phyloP scores from a whole-genome alignment of 768 basidiomycete species.

The Termitomyces bulborhizus region DNA sequence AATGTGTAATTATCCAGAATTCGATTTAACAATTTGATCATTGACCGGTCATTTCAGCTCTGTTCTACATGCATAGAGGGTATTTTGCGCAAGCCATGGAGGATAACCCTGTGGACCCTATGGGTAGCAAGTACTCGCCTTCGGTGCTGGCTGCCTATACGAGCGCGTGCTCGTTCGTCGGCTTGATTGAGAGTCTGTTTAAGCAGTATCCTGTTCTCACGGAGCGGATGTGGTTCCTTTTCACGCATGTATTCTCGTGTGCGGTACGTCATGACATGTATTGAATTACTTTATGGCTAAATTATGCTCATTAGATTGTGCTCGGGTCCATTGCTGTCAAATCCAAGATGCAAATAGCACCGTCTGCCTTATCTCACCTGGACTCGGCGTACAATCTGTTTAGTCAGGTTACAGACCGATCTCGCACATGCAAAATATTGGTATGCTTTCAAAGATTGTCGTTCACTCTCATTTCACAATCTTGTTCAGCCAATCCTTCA shows the following conservation, averaged over 20 bases:
- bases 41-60: slow-evolving; percentile 28
- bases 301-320: slow-evolving; percentile 47
- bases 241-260: slow-evolving; percentile 70
- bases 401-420: slow-evolving; percentile 42
- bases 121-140: slow-evolving; percentile 62
- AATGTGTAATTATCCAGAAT: slow-evolving; percentile 41
- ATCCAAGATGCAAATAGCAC: slow-evolving; percentile 56
- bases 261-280: slow-evolving; percentile 34
- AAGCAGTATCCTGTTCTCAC: slow-evolving; percentile 62
- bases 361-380: slow-evolving; percentile 62
- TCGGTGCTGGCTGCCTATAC: slow-evolving; percentile 65
- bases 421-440: slow-evolving; percentile 53
- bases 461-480: background rate
- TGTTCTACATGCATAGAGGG: slow-evolving; percentile 72
- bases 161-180: slow-evolving; percentile 66
- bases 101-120: slow-evolving; percentile 55
- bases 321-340: slow-evolving; percentile 65
- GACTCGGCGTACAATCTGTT: slow-evolving; percentile 58
- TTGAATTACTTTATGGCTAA: background rate
- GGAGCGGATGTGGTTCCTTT: slow-evolving; percentile 68
- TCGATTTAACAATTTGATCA: background rate
- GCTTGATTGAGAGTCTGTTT: slow-evolving; percentile 55
- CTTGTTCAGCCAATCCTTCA: slow-evolving; percentile 49
- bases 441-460: slow-evolving; percentile 28
- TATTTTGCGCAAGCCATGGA: slow-evolving; percentile 69